Evolutionary conservation across 2,329 filamentous ascomycete genomes (phyloP).

Genomic region (Colletotrichum melonis): DNA sequence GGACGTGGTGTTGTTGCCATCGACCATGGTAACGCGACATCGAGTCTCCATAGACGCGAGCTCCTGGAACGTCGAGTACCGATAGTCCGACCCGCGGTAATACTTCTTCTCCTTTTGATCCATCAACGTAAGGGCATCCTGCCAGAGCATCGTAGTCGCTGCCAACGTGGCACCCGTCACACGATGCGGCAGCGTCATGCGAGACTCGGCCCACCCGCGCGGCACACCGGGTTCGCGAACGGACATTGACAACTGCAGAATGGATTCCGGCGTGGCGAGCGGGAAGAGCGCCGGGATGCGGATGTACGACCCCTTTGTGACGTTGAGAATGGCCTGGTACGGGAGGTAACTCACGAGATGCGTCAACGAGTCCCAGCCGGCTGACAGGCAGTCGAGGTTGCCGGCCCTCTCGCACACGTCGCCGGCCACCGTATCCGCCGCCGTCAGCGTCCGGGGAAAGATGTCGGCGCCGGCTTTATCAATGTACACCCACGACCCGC

Average conservation of each 20-base stretch:
- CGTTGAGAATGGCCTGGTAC: background rate
- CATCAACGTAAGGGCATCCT: background rate
- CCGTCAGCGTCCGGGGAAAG: background rate
- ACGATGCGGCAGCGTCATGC: background rate
- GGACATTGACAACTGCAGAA: background rate
- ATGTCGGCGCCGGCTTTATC: background rate
- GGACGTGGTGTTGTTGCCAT: background rate
- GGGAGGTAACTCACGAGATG: background rate
- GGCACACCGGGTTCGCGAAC: background rate
- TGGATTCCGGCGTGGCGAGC: background rate
- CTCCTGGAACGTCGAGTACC: background rate
- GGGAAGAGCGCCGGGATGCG: background rate
- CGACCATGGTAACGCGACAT: background rate
- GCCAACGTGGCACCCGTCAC: background rate
- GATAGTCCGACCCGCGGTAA: background rate
- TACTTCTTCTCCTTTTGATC: background rate
- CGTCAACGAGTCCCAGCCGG: conserved; percentile 1
- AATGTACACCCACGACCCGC: background rate
- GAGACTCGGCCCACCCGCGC: background rate
- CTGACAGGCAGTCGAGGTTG: background rate
- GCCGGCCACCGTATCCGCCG: background rate
- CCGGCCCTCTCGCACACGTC: background rate
- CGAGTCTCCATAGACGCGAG: background rate
- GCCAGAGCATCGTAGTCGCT: background rate
- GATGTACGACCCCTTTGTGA: background rate